Base-by-base conservation (phyloP, 2,329 filamentous ascomycete species). In the Fusarium sp. region DNA sequence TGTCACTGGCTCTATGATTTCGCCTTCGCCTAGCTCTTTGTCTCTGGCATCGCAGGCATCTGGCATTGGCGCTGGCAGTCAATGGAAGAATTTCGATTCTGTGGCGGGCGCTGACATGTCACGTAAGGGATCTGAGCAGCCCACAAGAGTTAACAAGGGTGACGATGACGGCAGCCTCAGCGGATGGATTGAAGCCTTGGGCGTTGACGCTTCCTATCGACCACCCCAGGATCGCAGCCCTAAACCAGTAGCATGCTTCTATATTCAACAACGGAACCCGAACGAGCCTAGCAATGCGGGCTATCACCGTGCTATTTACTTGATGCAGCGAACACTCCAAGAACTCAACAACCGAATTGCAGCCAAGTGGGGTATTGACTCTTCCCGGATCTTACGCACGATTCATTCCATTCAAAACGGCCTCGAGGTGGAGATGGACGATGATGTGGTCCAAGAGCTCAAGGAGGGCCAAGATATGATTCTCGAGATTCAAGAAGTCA, bases 381-480 rank as follows among this genome's bases (percentile, higher is more conserved):
- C 91, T 2, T 85, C 86, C 4, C 89, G 87, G 65, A 88, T 98
- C 10, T 82, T 89, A 2, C 90, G 91, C 37, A 90, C 90, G 2
- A 84, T 97, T 7, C 92, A 89, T 60, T 84, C 94, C 55, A 90
- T 93, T 43, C 85, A 89, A 16, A 89, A 90, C 69, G 93, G 93
- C 0, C 81, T 98, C 3, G 89, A 94, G 74, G 89, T 98, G 58
- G 89, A 97, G 76, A 87, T 98, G 73, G 96, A 98, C 75, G 94
- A 98, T 75, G 94, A 98, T 67, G 90, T 97, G 49, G 88, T 98
- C 31, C 87, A 88, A 45, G 91, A 95, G 78, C 84, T 98, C 54
- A 88, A 89, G 3, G 96, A 99, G 81, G 94, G 94, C 31, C 93
- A 98, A 79, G 95, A 97, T 76, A 96, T 98, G 91, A 88, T 90